Percentiles rank a stretch among this genome's conserved stretches.
phyloP scores from a whole-genome alignment of 495 filamentous ascomycete genomes.

The Penicilliopsis zonata region DNA sequence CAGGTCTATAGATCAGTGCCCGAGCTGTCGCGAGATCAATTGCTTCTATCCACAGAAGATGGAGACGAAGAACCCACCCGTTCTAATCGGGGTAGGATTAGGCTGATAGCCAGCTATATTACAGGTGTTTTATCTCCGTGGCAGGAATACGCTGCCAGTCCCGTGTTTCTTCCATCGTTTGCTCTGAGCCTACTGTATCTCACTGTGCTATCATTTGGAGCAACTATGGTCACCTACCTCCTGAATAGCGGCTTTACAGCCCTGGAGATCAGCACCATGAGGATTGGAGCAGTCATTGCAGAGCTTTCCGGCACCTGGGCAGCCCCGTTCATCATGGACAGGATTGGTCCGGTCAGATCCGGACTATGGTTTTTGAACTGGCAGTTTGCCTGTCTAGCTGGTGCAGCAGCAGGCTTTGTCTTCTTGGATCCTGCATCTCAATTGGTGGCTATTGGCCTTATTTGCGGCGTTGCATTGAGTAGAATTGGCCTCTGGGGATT shows the following conservation, averaged over 20 bases:
- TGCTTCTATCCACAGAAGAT: not conserved
- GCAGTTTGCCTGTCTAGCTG: constrained; percentile 42
- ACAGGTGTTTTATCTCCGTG: constrained; percentile 11
- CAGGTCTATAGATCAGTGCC: constrained; percentile 31
- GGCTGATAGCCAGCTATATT: no score
- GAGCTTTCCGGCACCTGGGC: constrained; percentile 38
- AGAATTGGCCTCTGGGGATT: constrained; percentile 57
- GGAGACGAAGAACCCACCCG: constrained; percentile 1
- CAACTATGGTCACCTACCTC: constrained; percentile 50
- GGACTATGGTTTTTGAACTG: constrained; percentile 55
- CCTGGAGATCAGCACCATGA: constrained; percentile 37
- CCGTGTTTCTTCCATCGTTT: constrained; percentile 41
- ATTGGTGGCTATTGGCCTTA: constrained; percentile 32
- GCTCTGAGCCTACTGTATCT: constrained; percentile 43
- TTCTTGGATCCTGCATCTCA: constrained; percentile 15
- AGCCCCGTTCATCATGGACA: constrained; percentile 37
- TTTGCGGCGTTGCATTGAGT: constrained; percentile 41
- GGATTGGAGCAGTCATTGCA: constrained; percentile 38
- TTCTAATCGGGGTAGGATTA: no score
- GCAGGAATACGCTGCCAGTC: constrained; percentile 27
- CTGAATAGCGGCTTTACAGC: constrained; percentile 41
- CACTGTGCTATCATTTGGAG: constrained; percentile 45
- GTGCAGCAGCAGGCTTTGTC: constrained; percentile 27
- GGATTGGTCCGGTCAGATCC: constrained; percentile 42
- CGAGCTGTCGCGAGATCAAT: constrained; percentile 12